Evolutionary conservation across 2,329 filamentous ascomycete species (phyloP), one percentile per base, ranked within the genome.

Genomic region (Phialophora verrucosa): DNA sequence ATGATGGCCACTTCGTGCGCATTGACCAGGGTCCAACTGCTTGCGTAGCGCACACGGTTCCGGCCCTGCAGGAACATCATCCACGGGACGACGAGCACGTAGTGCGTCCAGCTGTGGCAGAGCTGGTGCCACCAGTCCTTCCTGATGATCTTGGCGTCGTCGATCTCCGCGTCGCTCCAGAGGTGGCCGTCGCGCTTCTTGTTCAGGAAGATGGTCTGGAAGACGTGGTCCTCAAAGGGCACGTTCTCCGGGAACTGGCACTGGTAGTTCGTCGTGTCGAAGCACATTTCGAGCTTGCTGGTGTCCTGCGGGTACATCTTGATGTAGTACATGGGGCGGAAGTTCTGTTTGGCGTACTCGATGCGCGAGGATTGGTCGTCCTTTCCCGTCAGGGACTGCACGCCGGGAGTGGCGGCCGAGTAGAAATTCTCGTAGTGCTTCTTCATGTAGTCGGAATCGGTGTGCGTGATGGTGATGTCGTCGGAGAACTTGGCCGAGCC

Each of bases 251-350:
- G 69, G 69, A 92, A 90, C 74, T 92, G 90, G 53, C 88, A 83
- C 75, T 92, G 90, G 77, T 92, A 91, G 75, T 91, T 90, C 44
- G 87, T 89, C 78, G 88, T 90, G 76, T 92, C 89, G 77, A 91
- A 92, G 64, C 85, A 89, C 83, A 81, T 87, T 74, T 86, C 85
- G 42, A 82, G 83, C 75, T 87, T 87, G 3, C 80, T 82, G 7
- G 78, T 78, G 68, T 85, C 84, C 23, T 80, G 71, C 0, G 78
- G 76, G 72, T 87, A 87, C 70, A 82, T 83, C 64, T 87, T 85
- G 71, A 85, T 88, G 71, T 84, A 83, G 76, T 87, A 88, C 84
- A 87, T 87, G 38, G 85, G 84, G 62, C 83, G 82, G 78, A 86
- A 88, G 11, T 77, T 76, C 6, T 70, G 64, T 71, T 75, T 75